These are phyloP conservation scores for Yarrowia deformans DNA, from an alignment of 805 yeast species.

Conservation along the genomic window DNA sequence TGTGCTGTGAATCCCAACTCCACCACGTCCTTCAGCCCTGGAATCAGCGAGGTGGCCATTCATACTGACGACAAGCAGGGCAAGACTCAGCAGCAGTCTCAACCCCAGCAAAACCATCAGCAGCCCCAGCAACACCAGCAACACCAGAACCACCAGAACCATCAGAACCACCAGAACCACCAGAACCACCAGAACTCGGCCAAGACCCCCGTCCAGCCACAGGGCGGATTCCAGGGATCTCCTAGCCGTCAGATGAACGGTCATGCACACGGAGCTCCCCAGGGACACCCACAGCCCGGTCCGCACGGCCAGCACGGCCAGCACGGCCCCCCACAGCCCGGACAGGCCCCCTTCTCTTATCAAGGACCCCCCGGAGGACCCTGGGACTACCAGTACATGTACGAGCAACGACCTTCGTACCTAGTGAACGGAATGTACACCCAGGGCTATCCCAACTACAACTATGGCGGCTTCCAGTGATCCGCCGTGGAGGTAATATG, in stretches of 20 bases:
- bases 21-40: conserved; percentile 33
- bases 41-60: conserved; percentile 37
- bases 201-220: background rate
- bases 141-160: background rate
- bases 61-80: conserved; percentile 30
- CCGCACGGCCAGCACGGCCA: background rate
- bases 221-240: conserved; percentile 26
- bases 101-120: background rate
- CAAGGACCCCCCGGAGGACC: conserved; percentile 37
- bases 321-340: conserved; percentile 8
- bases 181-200: background rate
- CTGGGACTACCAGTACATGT: conserved; percentile 39
- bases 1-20: conserved; percentile 61
- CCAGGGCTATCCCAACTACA: conserved; percentile 37
- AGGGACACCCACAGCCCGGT: conserved; percentile 1
- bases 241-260: conserved; percentile 23
- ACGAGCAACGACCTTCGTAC: conserved; percentile 38
- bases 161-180: background rate
- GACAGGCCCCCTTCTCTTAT: conserved; percentile 27
- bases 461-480: conserved; percentile 38
- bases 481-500: background rate
- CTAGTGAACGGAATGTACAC: conserved; percentile 37
- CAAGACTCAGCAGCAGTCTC: background rate
- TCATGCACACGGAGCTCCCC: conserved; percentile 4
- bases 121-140: conserved; percentile 10